Conservation (phyloP, 371 early-diverging fungal genomes). For the Lichtheimia hyalospora region DNA sequence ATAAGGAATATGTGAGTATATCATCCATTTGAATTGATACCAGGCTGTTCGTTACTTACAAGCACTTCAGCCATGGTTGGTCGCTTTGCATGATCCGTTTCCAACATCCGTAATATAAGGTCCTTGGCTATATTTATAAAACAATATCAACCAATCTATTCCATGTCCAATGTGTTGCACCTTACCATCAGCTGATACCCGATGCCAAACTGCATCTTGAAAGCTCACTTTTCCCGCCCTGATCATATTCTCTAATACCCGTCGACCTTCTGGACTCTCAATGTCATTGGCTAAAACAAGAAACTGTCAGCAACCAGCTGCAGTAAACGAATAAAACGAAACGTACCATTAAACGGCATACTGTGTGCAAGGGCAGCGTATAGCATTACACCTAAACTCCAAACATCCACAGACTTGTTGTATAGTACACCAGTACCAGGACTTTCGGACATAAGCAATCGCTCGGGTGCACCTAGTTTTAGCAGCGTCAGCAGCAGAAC, state of each 20-base stretch:
- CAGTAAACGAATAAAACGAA: not conserved
- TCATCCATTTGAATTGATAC: not conserved
- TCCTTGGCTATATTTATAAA: slow-evolving; percentile 12
- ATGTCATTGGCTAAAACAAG: not conserved
- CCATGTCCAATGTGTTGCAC: not conserved
- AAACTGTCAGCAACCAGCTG: not conserved
- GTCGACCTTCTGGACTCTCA: not conserved
- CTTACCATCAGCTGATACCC: not conserved
- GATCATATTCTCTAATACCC: not conserved
- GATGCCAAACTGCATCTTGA: too few species aligned
- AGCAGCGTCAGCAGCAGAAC: not conserved
- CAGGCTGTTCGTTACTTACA: slow-evolving; percentile 2
- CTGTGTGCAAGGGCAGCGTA: not conserved
- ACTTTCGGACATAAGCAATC: not conserved
- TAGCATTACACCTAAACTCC: slow-evolving; percentile 89
- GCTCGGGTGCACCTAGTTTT: slow-evolving; percentile 8
- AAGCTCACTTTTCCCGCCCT: not conserved
- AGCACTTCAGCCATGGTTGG: slow-evolving; percentile 16
- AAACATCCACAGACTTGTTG: slow-evolving; percentile 86
- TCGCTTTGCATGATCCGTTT: slow-evolving; percentile 2
- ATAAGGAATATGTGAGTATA: not conserved
- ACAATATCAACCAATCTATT: not conserved
- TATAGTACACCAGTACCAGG: too few species aligned
- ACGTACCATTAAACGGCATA: not conserved
- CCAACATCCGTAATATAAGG: slow-evolving; percentile 13